These are phyloP conservation scores for Ilyonectria sp. DNA, from an alignment of 2,329 filamentous ascomycete genomes.

Conservation along the genomic window DNA sequence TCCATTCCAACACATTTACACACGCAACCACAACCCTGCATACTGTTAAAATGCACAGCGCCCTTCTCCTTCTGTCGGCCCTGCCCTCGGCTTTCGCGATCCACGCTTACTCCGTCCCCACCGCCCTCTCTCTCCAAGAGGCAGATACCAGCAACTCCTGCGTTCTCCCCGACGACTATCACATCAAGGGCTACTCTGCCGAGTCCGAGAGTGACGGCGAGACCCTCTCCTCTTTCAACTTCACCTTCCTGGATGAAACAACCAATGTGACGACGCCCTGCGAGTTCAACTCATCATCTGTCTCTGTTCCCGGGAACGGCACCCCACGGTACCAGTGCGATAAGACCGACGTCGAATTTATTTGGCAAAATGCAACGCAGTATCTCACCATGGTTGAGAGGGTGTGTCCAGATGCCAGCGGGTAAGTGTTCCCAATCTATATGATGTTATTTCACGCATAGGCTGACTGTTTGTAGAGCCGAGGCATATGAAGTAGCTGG, in stretches of 20 bases:
- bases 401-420: constrained; percentile 56
- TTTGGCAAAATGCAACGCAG: constrained; percentile 52
- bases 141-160: constrained; percentile 49
- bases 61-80: constrained; percentile 40
- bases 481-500: constrained; percentile 53
- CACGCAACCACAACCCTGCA: constrained; percentile 10
- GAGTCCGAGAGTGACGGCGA: constrained; percentile 53
- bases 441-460: neutral
- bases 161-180: constrained; percentile 56
- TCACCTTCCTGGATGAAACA: constrained; percentile 58
- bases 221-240: constrained; percentile 54
- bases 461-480: constrained; percentile 38
- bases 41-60: constrained; percentile 37
- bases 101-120: constrained; percentile 48
- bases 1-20: constrained; percentile 1
- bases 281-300: constrained; percentile 60
- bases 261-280: constrained; percentile 60
- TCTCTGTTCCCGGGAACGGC: constrained; percentile 40
- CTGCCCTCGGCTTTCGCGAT: constrained; percentile 42
- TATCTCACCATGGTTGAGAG: constrained; percentile 62
- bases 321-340: constrained; percentile 61
- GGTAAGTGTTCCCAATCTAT: constrained; percentile 50
- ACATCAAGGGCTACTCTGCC: constrained; percentile 56
- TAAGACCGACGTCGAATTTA: constrained; percentile 59
- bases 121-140: constrained; percentile 45